A percentile compares a stretch with the other conserved stretches of the same genome.
Evolutionary conservation across 2,329 filamentous ascomycete genomes (phyloP).

Genomic region (Colletotrichum spinosum): DNA sequence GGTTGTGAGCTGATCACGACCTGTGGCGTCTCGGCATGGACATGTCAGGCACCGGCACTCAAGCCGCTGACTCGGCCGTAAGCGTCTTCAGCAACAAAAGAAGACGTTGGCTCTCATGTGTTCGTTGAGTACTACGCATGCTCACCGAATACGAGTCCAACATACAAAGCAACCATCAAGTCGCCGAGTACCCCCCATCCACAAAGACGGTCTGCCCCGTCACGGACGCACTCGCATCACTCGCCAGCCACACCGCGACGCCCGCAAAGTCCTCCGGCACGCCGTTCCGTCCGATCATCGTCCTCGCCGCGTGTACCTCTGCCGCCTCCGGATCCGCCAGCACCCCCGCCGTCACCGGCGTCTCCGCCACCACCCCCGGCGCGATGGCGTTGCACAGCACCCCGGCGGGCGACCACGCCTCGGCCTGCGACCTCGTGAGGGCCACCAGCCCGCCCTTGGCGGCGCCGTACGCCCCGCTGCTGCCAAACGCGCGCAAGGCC

Average conservation of each 20-base stretch:
- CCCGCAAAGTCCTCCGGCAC: constrained; percentile 47
- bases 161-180: constrained; percentile 13
- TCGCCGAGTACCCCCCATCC: constrained; percentile 49
- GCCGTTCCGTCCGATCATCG: constrained; percentile 47
- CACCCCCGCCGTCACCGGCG: constrained; percentile 41
- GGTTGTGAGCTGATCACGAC: too few relatives aligned
- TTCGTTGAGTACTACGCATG: too few relatives aligned
- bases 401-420: constrained; percentile 48
- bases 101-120: too few relatives aligned
- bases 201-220: constrained; percentile 50
- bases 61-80: too few relatives aligned
- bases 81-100: too few relatives aligned
- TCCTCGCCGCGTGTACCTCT: constrained; percentile 42
- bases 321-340: constrained; percentile 40
- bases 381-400: constrained; percentile 50
- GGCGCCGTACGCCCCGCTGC: constrained; percentile 48
- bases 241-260: constrained; percentile 45
- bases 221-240: constrained; percentile 45
- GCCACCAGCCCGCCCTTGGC: constrained; percentile 47
- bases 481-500: constrained; percentile 46
- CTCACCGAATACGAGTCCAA: not conserved
- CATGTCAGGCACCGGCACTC: too few relatives aligned
- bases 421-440: constrained; percentile 48
- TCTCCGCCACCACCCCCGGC: constrained; percentile 45
- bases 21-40: too few relatives aligned